Evolutionary conservation across 2,329 filamentous ascomycete species (phyloP), one percentile per base, ranked within the genome.

Genomic region (Fusarium scirpi): DNA sequence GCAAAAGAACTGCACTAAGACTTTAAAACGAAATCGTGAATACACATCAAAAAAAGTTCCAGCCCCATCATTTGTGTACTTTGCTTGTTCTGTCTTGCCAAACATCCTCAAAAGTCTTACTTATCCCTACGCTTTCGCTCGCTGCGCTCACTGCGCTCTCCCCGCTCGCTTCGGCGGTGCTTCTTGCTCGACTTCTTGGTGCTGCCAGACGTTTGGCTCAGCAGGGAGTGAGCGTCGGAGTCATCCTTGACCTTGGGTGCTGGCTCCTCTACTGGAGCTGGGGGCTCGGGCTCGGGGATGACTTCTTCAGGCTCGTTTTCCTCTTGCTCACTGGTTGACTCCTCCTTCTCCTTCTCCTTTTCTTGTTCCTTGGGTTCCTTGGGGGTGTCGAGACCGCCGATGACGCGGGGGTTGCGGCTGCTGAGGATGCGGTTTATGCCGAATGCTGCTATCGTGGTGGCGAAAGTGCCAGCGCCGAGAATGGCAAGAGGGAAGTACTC

Each of bases 101-200:
- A 68, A 54, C 27, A 59, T 68, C 46, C 15, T n/a, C 48, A 38
- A n/a, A 16, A 40, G n/a, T 29, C 24, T 53, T 54, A 70, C 40
- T 70, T 70, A 8, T 69, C 52, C n/a, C 53, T 70, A 7, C 67
- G 67, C 51, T 69, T 69, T 13, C 67, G 67, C 32, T 70, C 67
- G 45, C 67, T 67, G 9, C 67, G 67, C 32, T 70, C 67, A 56
- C 67, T 67, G 32, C 66, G 56, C 15, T 63, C 65, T 20, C 66
- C 40, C 1, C 59, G 34, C 7, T 69, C 67, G 16, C 66, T 69
- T 25, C 67, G 67, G 45, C 67, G 67, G 49, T 70, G 67, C 45
- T 67, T 70, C 45, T 58, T 70, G 57, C 66, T 48, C 2, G 48
- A 62, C 56, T 70, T 69, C 57, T 22, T 54, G 5, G 63, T 67